Percentiles rank a stretch among this genome's conserved stretches.
phyloP scores from a whole-genome alignment of 176 grass and related monocot species.

The Oryza longistaminata region DNA sequence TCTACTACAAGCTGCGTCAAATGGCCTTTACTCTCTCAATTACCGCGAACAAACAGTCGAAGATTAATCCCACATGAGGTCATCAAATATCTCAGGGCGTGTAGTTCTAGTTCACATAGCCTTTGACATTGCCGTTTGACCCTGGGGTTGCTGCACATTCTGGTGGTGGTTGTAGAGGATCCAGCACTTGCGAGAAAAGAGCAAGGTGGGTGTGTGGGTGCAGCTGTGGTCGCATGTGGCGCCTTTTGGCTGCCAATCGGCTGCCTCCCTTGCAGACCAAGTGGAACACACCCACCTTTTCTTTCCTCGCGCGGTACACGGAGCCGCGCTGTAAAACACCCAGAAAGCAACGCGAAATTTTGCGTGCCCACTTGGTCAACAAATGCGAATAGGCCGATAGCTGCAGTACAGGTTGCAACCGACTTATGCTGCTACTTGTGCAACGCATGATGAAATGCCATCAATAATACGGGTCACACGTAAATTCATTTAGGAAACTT shows the following conservation, averaged over 20 bases:
- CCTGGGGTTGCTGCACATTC: not conserved
- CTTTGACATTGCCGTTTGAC: conserved; percentile 20
- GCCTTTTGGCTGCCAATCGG: not conserved
- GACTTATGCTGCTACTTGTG: not conserved
- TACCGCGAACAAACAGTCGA: no score
- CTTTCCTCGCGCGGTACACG: not conserved
- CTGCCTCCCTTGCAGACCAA: not conserved
- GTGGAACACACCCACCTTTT: not conserved
- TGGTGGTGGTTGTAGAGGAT: conserved; percentile 5
- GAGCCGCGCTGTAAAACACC: not conserved
- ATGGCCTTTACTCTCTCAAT: no score
- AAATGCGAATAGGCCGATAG: not conserved
- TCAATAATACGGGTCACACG: no score
- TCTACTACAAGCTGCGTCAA: no score
- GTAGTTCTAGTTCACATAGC: not conserved
- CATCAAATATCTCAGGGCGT: not conserved
- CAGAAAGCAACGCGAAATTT: not conserved
- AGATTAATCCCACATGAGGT: no score
- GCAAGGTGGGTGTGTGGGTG: conserved; percentile 11
- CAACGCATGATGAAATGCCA: not conserved
- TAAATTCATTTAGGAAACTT: no score
- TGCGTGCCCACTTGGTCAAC: not conserved
- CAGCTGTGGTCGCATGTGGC: not conserved
- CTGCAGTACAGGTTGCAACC: not conserved
- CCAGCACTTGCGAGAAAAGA: not conserved